Base-by-base conservation (phyloP, 345 rosid genomes). In the Crucihimalaya himalaica region DNA sequence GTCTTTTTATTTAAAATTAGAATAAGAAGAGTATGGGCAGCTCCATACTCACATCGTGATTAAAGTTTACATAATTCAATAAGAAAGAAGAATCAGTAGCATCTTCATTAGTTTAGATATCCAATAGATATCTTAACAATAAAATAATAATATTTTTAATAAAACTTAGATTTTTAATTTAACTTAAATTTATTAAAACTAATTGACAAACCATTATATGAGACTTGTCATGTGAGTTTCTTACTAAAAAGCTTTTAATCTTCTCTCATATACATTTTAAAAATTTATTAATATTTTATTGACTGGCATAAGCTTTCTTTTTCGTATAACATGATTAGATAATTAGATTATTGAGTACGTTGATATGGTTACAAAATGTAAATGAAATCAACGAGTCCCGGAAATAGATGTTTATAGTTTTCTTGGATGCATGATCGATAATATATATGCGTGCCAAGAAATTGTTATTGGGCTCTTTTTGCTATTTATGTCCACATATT, bases 401-500 rank as follows among this genome's bases (percentile, higher is more conserved):
- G 9, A 47, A 34, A 20, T 9, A 31, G 52, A 40, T 57, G 34
- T 59, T 59, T 47, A n/a, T 59, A 12, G 54, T 65, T 65, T 55
- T 32, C 64, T n/a, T 55, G 23, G 31, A 31, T 18, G 57, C 71
- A 43, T 23, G 65, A 46, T 64, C 47, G 27, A 52, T 28, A 25
- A 37, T 37, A 10, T 35, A 37, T 37, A 10, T 35, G 10, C 14
- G 14, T 42, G 23, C 75, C 16, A 51, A 42, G 9, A 0, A 2
- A 25, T 14, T 27, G 18, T 47, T 46, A 19, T n/a, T 64, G 77
- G 66, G 72, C 40, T 47, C 40, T 47, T 11, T 43, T 45, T 35
- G 43, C 59, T 57, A 40, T 27, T 13, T 5, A 12, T 72, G 46
- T 20, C 28, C 13, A 53, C 21, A 40, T 28, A 10, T 46, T 20